phyloP scores from a whole-genome alignment of 2,329 filamentous ascomycete genomes.

The Penicillium sp. region DNA sequence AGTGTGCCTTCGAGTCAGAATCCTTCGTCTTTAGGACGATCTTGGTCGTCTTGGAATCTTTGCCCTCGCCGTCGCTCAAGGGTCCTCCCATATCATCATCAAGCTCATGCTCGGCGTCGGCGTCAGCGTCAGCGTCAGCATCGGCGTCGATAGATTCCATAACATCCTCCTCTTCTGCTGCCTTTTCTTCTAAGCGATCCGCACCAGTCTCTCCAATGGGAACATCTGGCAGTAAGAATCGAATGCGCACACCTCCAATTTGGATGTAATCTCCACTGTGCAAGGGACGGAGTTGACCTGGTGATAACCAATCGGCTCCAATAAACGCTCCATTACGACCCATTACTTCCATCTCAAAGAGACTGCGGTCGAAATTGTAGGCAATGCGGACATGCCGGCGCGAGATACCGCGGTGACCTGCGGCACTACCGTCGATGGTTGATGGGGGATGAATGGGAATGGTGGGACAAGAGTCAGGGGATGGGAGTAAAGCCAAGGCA shows the following conservation, averaged over 20 bases:
- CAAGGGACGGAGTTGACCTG: slow-evolving; percentile 50
- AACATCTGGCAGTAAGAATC: slow-evolving; percentile 57
- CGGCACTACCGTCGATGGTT: slow-evolving; percentile 45
- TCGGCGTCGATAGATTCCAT: slow-evolving; percentile 31
- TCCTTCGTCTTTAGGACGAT: slow-evolving; percentile 33
- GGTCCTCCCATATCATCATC: slow-evolving; percentile 30
- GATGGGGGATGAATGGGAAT: slow-evolving; percentile 61
- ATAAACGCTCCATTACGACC: slow-evolving; percentile 60
- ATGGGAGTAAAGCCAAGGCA: slow-evolving; percentile 49
- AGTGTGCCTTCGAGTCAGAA: slow-evolving; percentile 28
- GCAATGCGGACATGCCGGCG: slow-evolving; percentile 61
- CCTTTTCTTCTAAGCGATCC: slow-evolving; percentile 46
- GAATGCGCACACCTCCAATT: slow-evolving; percentile 58
- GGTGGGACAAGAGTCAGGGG: slow-evolving; percentile 54
- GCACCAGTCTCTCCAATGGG: slow-evolving; percentile 50
- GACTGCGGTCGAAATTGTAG: slow-evolving; percentile 57
- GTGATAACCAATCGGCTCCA: slow-evolving; percentile 50
- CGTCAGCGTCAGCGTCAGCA: slow-evolving; percentile 18
- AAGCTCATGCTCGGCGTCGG: slow-evolving; percentile 43
- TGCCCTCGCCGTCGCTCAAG: slow-evolving; percentile 29
- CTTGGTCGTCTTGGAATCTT: slow-evolving; percentile 31
- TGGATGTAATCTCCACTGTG: slow-evolving; percentile 60
- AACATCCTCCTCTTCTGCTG: slow-evolving; percentile 34
- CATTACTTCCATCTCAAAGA: slow-evolving; percentile 60
- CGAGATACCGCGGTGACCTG: slow-evolving; percentile 60